phyloP scores from a whole-genome alignment of 2,329 filamentous ascomycete species.

The Sclerotinia spermophila region DNA sequence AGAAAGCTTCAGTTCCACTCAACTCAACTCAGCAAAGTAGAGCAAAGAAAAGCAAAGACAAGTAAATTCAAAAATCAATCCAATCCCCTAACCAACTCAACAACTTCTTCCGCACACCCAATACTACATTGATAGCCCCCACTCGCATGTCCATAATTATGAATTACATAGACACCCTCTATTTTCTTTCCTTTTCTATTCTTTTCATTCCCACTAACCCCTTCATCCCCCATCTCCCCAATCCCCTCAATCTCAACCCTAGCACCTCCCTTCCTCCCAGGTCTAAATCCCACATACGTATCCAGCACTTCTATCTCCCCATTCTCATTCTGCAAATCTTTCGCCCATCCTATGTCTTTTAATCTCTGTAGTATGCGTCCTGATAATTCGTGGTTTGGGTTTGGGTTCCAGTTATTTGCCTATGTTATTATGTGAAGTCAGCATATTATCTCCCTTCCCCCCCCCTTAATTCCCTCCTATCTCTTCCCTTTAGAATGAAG shows the following conservation, averaged over 20 bases:
- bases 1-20: no score
- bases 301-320: not conserved
- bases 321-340: not conserved
- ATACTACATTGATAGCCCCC: constrained; percentile 40
- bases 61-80: no score
- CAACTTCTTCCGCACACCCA: constrained; percentile 32
- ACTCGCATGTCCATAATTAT: constrained; percentile 47
- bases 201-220: not conserved
- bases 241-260: constrained; percentile 26
- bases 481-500: accelerated
- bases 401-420: not conserved
- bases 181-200: not conserved
- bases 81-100: constrained; percentile 20
- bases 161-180: constrained; percentile 39
- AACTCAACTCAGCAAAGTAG: no score
- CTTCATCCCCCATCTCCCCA: not conserved
- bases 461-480: no score
- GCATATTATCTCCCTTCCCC: not conserved
- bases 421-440: not conserved
- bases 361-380: not conserved
- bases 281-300: not conserved
- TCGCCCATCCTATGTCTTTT: not conserved
- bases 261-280: not conserved
- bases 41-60: no score
- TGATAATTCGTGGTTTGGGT: not conserved